Conservation (phyloP, 2,329 filamentous ascomycete genomes). For the Lachnellula willkommii region DNA sequence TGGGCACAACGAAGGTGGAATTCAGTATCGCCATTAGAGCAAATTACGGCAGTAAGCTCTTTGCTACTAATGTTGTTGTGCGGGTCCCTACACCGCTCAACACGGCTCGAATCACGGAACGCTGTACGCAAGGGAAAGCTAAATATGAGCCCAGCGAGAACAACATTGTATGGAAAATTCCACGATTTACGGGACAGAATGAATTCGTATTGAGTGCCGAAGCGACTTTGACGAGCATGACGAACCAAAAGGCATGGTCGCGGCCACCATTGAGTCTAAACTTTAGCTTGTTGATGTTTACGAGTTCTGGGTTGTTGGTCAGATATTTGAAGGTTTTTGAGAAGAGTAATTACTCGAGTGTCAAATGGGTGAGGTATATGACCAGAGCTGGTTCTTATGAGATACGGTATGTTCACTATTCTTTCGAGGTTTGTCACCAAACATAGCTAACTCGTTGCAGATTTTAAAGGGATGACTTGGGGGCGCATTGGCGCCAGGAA, state of each 20-base stretch:
- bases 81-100: slow-evolving; percentile 94
- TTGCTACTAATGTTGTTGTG: slow-evolving; percentile 92
- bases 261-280: slow-evolving; percentile 85
- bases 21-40: slow-evolving; percentile 97
- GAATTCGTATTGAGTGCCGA: slow-evolving; percentile 95
- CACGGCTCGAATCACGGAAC: slow-evolving; percentile 87
- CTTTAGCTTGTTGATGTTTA: slow-evolving; percentile 97
- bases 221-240: slow-evolving; percentile 91
- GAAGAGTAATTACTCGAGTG: slow-evolving; percentile 97
- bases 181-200: slow-evolving; percentile 95
- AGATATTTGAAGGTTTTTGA: slow-evolving; percentile 98
- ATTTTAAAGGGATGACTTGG: not conserved
- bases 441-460: not conserved
- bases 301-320: slow-evolving; percentile 85
- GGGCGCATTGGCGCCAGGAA: not conserved
- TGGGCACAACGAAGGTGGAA: slow-evolving; percentile 95
- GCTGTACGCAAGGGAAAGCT: slow-evolving; percentile 91
- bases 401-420: slow-evolving; percentile 58
- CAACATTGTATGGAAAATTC: slow-evolving; percentile 98
- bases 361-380: slow-evolving; percentile 99
- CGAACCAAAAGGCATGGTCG: slow-evolving; percentile 95
- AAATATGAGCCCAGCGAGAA: slow-evolving; percentile 99
- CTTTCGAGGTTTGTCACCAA: not conserved
- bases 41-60: slow-evolving; percentile 93
- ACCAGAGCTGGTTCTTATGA: slow-evolving; percentile 96